These are phyloP conservation scores for Phytophthora constricta DNA, from an alignment of 352 stramenopile species.

Conservation along the genomic window DNA sequence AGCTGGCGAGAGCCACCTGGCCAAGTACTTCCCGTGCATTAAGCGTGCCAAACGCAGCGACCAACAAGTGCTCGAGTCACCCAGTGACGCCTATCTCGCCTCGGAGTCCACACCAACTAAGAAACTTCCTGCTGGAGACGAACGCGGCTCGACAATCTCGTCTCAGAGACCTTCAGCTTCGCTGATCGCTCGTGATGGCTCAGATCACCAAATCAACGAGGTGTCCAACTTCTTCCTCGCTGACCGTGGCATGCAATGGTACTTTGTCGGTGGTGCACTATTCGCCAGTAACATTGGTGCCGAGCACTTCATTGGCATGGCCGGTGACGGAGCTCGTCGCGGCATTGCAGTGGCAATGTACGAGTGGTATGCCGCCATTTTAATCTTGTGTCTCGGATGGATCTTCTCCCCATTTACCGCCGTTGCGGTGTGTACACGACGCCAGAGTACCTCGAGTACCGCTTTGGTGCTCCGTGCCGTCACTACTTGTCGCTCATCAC, in stretches of 20 bases:
- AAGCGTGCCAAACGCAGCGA: conserved; percentile 26
- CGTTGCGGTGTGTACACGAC: conserved; percentile 63
- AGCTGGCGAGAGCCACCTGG: conserved; percentile 41
- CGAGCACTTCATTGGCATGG: conserved; percentile 78
- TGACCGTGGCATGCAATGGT: conserved; percentile 74
- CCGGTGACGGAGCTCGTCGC: conserved; percentile 59
- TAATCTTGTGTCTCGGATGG: conserved; percentile 65
- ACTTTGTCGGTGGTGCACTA: conserved; percentile 61
- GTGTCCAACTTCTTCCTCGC: conserved; percentile 71
- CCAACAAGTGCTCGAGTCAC: conserved; percentile 20
- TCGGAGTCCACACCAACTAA: conserved; percentile 35
- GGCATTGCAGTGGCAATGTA: conserved; percentile 72
- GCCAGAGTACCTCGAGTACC: conserved; percentile 59
- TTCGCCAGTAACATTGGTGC: conserved; percentile 77
- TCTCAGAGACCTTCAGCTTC: conserved; percentile 33
- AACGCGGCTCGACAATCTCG: conserved; percentile 33
- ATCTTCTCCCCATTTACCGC: conserved; percentile 72
- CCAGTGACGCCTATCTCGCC: conserved; percentile 34
- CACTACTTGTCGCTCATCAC: conserved; percentile 70
- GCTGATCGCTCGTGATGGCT: conserved; percentile 39
- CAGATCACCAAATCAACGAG: conserved; percentile 32
- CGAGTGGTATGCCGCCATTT: conserved; percentile 65
- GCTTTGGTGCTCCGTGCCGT: conserved; percentile 51
- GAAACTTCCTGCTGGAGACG: conserved; percentile 36
- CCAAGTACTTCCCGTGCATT: conserved; percentile 47